These are phyloP conservation scores for Backusella morwellensis DNA, from an alignment of 192 early-diverging fungal genomes.

Conservation along the genomic window DNA sequence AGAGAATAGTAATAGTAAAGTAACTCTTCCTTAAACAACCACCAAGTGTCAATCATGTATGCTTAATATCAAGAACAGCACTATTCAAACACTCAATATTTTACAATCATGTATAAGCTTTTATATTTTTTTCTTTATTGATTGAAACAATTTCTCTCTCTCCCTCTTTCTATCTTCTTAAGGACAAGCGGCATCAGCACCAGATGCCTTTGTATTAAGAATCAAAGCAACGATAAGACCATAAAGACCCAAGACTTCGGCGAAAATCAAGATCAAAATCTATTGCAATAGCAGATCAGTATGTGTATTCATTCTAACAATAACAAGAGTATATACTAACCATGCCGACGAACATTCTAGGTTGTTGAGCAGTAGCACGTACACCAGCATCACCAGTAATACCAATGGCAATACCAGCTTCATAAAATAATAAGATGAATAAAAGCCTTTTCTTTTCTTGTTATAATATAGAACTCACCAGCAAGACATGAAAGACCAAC, in stretches of 20 bases:
- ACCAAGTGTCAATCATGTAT: too few relatives aligned
- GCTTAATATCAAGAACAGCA: too few relatives aligned
- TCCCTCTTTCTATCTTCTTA: background rate
- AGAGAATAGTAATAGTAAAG: too few relatives aligned
- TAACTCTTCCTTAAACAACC: too few relatives aligned
- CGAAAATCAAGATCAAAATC: conserved; percentile 96
- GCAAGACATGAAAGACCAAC: conserved; percentile 92
- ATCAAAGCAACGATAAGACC: conserved; percentile 97
- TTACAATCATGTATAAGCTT: background rate
- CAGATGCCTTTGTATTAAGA: conserved; percentile 87
- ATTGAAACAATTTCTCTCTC: background rate
- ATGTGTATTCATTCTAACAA: background rate
- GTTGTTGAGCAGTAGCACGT: conserved; percentile 86
- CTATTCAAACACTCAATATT: too few relatives aligned
- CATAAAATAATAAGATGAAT: background rate
- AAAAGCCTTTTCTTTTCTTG: background rate
- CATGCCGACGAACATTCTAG: conserved; percentile 89
- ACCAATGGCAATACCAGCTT: conserved; percentile 94
- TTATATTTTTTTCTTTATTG: background rate
- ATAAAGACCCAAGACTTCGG: conserved; percentile 97
- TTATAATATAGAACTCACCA: background rate
- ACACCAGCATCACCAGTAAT: conserved; percentile 96
- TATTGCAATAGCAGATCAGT: conserved; percentile 30
- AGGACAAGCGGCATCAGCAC: conserved; percentile 1
- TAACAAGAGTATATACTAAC: conserved; percentile 33